phyloP scores from a whole-genome alignment of 352 stramenopile species.

The Blastocystis sp. region DNA sequence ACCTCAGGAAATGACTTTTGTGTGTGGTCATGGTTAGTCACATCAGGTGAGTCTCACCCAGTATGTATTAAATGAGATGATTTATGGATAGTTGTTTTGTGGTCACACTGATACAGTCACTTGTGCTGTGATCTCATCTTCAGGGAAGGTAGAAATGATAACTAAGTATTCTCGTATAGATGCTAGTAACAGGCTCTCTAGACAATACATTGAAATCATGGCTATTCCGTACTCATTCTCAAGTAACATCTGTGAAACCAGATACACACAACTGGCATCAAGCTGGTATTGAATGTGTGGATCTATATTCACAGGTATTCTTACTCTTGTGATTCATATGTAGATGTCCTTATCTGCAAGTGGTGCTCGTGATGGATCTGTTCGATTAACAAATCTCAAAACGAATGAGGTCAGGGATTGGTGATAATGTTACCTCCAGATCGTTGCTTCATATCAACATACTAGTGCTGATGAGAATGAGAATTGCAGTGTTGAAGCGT shows the following conservation, averaged over 20 bases:
- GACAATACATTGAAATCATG: conserved; percentile 55
- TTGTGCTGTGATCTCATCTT: not conserved
- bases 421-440: not conserved
- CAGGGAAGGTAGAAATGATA: conserved; percentile 7
- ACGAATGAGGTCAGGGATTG: not conserved
- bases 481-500: conserved; percentile 54
- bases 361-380: conserved; percentile 26
- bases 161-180: not conserved
- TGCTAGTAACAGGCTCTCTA: conserved; percentile 54
- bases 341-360: conserved; percentile 27
- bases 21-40: conserved; percentile 12
- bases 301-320: conserved; percentile 10
- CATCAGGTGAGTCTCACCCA: not conserved
- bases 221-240: not conserved
- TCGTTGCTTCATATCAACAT: not conserved
- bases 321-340: not conserved
- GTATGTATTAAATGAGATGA: not conserved
- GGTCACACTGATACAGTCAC: conserved; percentile 48
- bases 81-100: not conserved
- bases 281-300: conserved; percentile 23
- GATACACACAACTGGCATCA: conserved; percentile 28
- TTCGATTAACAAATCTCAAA: conserved; percentile 39
- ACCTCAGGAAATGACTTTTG: conserved; percentile 45
- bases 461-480: conserved; percentile 18
- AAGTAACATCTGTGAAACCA: conserved; percentile 7